Percentiles rank a stretch among this genome's conserved stretches.
These are phyloP conservation scores for Melanopsichium pennsylvanicum DNA, from an alignment of 1,284 basidiomycete genomes.

Conservation along the genomic window DNA sequence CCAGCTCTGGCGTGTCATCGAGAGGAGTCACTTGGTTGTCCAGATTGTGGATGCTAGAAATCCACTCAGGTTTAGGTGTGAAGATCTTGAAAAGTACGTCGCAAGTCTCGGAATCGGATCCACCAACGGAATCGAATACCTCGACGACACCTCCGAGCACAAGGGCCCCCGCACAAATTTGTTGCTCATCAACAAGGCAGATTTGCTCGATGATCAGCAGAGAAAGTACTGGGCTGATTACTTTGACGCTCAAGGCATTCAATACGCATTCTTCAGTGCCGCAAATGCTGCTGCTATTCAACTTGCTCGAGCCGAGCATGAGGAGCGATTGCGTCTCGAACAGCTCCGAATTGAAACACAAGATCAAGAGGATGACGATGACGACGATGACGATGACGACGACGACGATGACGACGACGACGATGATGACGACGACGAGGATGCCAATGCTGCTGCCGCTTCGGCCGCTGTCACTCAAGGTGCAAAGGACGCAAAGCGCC, in stretches of 20 bases:
- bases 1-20: slow-evolving; percentile 66
- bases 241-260: slow-evolving; percentile 81
- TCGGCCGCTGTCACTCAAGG: slow-evolving; percentile 33
- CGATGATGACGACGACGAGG: slow-evolving; percentile 42
- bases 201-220: slow-evolving; percentile 86
- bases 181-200: slow-evolving; percentile 94
- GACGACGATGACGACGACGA: slow-evolving; percentile 66
- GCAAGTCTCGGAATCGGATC: slow-evolving; percentile 73
- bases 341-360: slow-evolving; percentile 59
- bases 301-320: slow-evolving; percentile 53
- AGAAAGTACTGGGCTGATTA: slow-evolving; percentile 86
- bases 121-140: slow-evolving; percentile 88
- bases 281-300: slow-evolving; percentile 85
- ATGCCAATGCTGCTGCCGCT: slow-evolving; percentile 27
- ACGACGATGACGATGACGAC: slow-evolving; percentile 34
- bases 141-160: slow-evolving; percentile 77
- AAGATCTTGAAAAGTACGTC: slow-evolving; percentile 65
- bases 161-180: slow-evolving; percentile 75
- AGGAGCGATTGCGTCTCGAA: slow-evolving; percentile 69
- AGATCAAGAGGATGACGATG: slow-evolving; percentile 50
- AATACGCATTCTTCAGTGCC: slow-evolving; percentile 96
- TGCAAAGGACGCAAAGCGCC: slow-evolving; percentile 37
- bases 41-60: slow-evolving; percentile 66
- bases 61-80: slow-evolving; percentile 64
- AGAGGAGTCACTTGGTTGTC: slow-evolving; percentile 63